phyloP scores from a whole-genome alignment of 768 basidiomycete genomes.

The Trametes sanguinea region DNA sequence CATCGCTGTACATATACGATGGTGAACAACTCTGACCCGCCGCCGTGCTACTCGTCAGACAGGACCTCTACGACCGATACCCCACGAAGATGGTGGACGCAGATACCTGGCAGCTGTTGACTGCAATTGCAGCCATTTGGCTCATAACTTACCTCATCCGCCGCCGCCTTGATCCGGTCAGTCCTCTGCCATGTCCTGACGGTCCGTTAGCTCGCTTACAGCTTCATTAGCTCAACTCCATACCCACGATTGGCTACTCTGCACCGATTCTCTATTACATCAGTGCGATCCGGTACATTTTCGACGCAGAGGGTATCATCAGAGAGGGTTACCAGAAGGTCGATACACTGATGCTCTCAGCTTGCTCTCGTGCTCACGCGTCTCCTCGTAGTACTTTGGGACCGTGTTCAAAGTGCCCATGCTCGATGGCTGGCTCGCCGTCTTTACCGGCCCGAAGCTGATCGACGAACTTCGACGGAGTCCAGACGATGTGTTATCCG shows the following conservation, averaged over 20 bases:
- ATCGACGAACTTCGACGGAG: conserved; percentile 56
- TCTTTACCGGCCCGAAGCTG: conserved; percentile 44
- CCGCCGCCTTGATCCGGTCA: conserved; percentile 14
- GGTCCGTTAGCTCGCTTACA: neutral
- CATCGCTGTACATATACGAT: too few relatives aligned
- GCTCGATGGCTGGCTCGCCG: conserved; percentile 48
- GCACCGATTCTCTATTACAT: conserved; percentile 27
- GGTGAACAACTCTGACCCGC: too few relatives aligned
- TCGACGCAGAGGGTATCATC: conserved; percentile 30
- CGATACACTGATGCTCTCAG: neutral
- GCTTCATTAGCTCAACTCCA: conserved; percentile 22
- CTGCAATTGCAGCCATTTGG: conserved; percentile 4
- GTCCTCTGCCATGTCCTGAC: neutral
- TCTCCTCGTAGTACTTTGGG: conserved; percentile 16
- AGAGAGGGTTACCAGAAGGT: conserved; percentile 36
- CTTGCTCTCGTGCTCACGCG: neutral
- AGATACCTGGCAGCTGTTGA: conserved; percentile 7
- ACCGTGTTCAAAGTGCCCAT: conserved; percentile 46
- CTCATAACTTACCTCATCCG: conserved; percentile 1
- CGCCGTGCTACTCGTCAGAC: too few relatives aligned
- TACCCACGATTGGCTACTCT: conserved; percentile 28
- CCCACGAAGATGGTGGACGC: neutral
- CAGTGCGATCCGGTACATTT: conserved; percentile 32
- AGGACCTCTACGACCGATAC: neutral
- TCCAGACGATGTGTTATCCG: conserved; percentile 47